These are phyloP conservation scores for Pigoraptor vietnamica DNA, from an alignment of 78 protist species.

Conservation along the genomic window DNA sequence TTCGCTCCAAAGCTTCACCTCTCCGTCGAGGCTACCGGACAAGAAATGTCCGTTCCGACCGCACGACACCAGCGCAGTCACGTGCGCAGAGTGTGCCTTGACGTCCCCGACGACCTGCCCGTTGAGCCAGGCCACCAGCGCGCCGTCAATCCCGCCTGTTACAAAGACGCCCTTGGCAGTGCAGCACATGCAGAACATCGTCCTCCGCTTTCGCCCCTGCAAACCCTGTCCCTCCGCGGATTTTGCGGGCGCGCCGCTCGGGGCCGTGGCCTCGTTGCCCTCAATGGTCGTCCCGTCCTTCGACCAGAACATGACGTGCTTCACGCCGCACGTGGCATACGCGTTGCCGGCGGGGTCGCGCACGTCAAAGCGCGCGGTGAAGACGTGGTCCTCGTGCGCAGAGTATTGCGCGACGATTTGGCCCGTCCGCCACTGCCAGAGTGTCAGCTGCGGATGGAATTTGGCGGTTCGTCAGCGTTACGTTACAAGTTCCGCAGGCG, in stretches of 20 bases:
- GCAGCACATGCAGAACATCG: not conserved
- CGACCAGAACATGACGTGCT: not conserved
- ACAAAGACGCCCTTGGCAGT: not conserved
- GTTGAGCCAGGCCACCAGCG: not conserved
- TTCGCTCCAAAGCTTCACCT: not conserved
- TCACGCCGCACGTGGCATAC: not conserved
- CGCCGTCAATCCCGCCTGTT: not conserved
- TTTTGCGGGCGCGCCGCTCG: too few species aligned
- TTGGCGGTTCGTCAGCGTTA: too few species aligned
- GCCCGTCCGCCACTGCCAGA: not conserved
- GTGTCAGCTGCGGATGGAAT: not conserved
- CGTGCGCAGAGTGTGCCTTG: not conserved
- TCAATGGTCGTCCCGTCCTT: not conserved
- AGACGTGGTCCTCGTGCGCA: not conserved
- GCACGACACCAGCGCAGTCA: not conserved
- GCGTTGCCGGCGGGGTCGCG: not conserved
- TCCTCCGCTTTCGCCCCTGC: not conserved
- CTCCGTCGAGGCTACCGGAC: not conserved
- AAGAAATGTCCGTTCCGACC: not conserved
- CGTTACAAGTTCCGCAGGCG: too few species aligned
- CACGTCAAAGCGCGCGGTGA: not conserved
- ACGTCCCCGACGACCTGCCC: not conserved
- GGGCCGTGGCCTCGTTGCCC: not conserved
- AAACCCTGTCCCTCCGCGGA: not conserved
- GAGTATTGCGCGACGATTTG: not conserved